Conservation (phyloP, 1,284 basidiomycete species). For the Rhodofomes roseus region DNA sequence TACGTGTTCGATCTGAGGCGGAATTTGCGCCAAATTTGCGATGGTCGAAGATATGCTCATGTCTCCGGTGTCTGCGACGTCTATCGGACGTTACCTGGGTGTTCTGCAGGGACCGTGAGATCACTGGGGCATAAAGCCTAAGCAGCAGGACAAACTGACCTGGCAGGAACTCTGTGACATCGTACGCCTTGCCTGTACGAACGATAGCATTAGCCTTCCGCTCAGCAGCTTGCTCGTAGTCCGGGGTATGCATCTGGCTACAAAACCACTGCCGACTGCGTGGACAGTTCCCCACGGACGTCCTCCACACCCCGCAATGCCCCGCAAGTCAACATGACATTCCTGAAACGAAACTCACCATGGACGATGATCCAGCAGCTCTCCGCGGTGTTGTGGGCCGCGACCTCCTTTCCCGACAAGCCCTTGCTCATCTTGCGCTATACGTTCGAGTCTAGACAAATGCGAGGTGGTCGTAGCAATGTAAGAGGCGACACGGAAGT, state of each 20-base stretch:
- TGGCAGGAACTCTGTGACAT: slow-evolving; percentile 74
- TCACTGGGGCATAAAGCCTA: background rate
- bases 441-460: background rate
- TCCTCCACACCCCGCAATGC: background rate
- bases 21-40: too few relatives aligned
- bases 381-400: slow-evolving; percentile 54
- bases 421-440: slow-evolving; percentile 10
- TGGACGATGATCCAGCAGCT: slow-evolving; percentile 89
- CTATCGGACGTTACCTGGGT: slow-evolving; percentile 47
- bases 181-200: slow-evolving; percentile 57
- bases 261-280: too few relatives aligned
- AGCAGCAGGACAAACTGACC: slow-evolving; percentile 31
- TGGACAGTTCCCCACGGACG: too few relatives aligned
- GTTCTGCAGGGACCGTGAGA: slow-evolving; percentile 38
- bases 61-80: too few relatives aligned
- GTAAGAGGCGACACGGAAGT: background rate
- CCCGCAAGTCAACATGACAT: too few relatives aligned
- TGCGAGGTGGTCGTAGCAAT: background rate
- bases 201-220: slow-evolving; percentile 3
- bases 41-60: too few relatives aligned
- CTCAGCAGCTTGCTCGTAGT: too few relatives aligned
- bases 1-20: too few relatives aligned
- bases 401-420: slow-evolving; percentile 58
- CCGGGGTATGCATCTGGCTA: too few relatives aligned
- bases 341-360: slow-evolving; percentile 37